Percentiles rank a stretch among this genome's conserved stretches.
These are phyloP conservation scores for Chamaecrista fasciculata DNA, from an alignment of 306 rosid species.

Conservation along the genomic window DNA sequence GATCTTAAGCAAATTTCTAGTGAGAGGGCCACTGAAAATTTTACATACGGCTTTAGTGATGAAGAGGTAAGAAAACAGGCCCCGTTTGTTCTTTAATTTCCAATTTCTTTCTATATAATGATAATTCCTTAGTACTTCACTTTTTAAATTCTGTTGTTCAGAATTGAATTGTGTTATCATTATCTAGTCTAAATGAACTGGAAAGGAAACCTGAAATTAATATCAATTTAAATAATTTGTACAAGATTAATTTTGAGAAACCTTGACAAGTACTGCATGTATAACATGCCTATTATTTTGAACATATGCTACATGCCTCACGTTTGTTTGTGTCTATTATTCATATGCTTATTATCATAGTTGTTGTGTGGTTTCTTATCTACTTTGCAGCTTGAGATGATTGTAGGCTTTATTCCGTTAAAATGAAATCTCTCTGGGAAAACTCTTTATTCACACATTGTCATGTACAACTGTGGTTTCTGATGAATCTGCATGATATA, in stretches of 20 bases:
- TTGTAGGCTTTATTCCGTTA: background rate
- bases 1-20: slow-evolving; percentile 32
- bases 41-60: slow-evolving; percentile 65
- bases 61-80: slow-evolving; percentile 56
- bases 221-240: background rate
- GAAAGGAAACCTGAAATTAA: background rate
- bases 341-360: background rate
- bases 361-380: background rate
- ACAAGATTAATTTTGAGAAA: slow-evolving; percentile 1
- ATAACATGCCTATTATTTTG: background rate
- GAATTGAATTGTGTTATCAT: background rate
- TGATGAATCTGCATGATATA: background rate
- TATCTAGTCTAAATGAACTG: background rate
- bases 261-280: background rate
- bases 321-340: background rate
- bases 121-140: background rate
- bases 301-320: too few relatives aligned
- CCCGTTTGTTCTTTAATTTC: background rate
- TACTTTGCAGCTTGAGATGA: background rate
- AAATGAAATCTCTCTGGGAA: background rate
- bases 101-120: background rate
- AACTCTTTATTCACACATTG: background rate
- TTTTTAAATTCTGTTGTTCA: background rate
- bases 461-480: background rate
- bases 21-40: slow-evolving; percentile 39